A percentile compares a stretch with the other conserved stretches of the same genome.
Evolutionary conservation across 2,329 filamentous ascomycete genomes (phyloP).

Genomic region (Xylariaceae sp.): DNA sequence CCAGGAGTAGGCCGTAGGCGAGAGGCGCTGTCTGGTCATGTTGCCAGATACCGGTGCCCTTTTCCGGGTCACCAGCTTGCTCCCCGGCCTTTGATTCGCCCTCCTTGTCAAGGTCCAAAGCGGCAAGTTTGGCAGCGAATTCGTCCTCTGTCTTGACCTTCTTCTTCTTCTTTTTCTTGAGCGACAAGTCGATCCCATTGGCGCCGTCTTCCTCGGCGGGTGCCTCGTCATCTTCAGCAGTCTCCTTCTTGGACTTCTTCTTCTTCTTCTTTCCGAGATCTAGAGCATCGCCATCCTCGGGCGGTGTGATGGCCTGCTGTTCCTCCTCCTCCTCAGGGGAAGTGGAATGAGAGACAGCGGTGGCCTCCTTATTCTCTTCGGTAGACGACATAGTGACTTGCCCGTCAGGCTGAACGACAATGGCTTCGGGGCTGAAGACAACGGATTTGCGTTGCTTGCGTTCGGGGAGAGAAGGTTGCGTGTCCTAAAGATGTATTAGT

Average conservation of each 20-base stretch:
- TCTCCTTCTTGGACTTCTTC: constrained; percentile 52
- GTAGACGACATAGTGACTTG: constrained; percentile 70
- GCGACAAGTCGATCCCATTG: constrained; percentile 60
- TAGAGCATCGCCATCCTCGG: constrained; percentile 54
- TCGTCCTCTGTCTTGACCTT: constrained; percentile 45
- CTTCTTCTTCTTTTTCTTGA: constrained; percentile 76
- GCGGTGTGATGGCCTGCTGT: constrained; percentile 32
- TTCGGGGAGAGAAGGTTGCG: constrained; percentile 38
- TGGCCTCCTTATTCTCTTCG: constrained; percentile 68
- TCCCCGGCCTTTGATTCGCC: constrained; percentile 48
- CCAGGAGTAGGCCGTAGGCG: constrained; percentile 78
- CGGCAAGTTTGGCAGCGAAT: constrained; percentile 57
- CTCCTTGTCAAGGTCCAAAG: constrained; percentile 56
- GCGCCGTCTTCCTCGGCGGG: constrained; percentile 54
- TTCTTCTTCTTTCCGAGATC: constrained; percentile 69
- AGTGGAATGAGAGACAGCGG: constrained; percentile 65
- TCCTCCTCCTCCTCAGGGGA: constrained; percentile 38
- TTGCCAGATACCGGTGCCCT: constrained; percentile 85
- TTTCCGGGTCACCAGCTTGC: constrained; percentile 70
- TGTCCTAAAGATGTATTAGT: constrained; percentile 24
- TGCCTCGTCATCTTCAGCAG: constrained; percentile 46
- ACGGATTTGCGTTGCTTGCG: constrained; percentile 87
- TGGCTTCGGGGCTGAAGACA: constrained; percentile 82
- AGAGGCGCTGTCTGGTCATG: constrained; percentile 76
- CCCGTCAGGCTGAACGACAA: constrained; percentile 86